A percentile compares a stretch with the other conserved stretches of the same genome.
Evolutionary conservation across 306 rosid species (phyloP).

Genomic region (Pterocarpus santalinus): DNA sequence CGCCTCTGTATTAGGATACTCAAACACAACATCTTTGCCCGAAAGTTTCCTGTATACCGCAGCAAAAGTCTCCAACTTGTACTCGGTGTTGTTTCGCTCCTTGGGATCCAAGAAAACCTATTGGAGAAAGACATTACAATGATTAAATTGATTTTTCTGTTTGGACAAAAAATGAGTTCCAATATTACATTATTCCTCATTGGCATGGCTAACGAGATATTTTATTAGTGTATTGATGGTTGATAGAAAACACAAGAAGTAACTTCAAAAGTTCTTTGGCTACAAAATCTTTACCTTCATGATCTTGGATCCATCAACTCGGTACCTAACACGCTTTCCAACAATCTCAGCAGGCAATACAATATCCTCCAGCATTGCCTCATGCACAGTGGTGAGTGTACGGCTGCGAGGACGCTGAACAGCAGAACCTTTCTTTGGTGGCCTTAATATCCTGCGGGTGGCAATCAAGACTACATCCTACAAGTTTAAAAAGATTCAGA

Average conservation of each 20-base stretch:
- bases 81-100: constrained; percentile 83
- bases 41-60: constrained; percentile 88
- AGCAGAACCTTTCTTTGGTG: constrained; percentile 94
- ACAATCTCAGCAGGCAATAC: constrained; percentile 93
- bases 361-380: constrained; percentile 87
- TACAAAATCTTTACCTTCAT: constrained; percentile 65
- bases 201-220: not conserved
- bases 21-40: constrained; percentile 89
- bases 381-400: constrained; percentile 89
- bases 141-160: not conserved
- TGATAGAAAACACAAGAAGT: not conserved
- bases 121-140: not conserved
- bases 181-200: not conserved
- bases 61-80: constrained; percentile 83
- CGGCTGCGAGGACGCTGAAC: constrained; percentile 87
- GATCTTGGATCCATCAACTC: constrained; percentile 83
- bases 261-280: not conserved
- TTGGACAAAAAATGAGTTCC: not conserved
- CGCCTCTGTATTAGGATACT: constrained; percentile 78
- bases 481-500: not conserved
- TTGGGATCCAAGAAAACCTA: constrained; percentile 92
- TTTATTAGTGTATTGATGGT: not conserved
- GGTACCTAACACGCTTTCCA: constrained; percentile 82
- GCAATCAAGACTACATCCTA: constrained; percentile 86
- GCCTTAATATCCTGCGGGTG: constrained; percentile 81